These are phyloP conservation scores for Ceratobasidium sp. DNA, from an alignment of 1,284 basidiomycete species.

Conservation along the genomic window DNA sequence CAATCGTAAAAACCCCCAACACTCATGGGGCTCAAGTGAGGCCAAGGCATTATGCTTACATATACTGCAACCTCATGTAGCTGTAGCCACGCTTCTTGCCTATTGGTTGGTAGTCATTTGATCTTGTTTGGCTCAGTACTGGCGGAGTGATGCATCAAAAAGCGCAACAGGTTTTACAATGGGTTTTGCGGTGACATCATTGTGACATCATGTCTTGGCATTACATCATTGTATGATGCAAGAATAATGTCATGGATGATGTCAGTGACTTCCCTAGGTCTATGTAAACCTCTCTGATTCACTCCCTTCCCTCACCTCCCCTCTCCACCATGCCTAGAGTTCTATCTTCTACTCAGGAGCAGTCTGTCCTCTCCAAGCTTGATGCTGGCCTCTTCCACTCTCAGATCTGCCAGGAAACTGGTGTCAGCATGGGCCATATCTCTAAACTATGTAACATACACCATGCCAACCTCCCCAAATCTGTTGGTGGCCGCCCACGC, in stretches of 20 bases:
- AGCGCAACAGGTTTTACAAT: neutral
- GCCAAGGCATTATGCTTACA: too few relatives aligned
- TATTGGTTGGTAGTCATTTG: neutral
- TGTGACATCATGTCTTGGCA: constrained; percentile 18
- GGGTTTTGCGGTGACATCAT: neutral
- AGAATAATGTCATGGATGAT: neutral
- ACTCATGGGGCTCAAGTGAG: neutral
- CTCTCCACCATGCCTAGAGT: constrained; percentile 15
- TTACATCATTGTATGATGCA: neutral
- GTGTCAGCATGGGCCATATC: neutral
- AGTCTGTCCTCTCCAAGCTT: constrained; percentile 14
- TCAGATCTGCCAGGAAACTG: neutral
- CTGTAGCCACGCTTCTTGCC: neutral
- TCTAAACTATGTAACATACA: neutral
- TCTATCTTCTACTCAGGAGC: neutral
- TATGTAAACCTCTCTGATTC: neutral
- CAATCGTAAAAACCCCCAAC: neutral
- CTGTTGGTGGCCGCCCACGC: neutral
- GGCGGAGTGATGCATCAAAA: neutral
- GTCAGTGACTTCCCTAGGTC: too few relatives aligned
- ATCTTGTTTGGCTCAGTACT: neutral
- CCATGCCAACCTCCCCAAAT: neutral
- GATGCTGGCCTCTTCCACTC: constrained; percentile 6
- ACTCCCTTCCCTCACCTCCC: neutral
- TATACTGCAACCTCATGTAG: too few relatives aligned